A percentile compares a stretch with the other conserved stretches of the same genome.
Evolutionary conservation across 148 eudicot species (phyloP).

Genomic region (Rhododendron vialii): DNA sequence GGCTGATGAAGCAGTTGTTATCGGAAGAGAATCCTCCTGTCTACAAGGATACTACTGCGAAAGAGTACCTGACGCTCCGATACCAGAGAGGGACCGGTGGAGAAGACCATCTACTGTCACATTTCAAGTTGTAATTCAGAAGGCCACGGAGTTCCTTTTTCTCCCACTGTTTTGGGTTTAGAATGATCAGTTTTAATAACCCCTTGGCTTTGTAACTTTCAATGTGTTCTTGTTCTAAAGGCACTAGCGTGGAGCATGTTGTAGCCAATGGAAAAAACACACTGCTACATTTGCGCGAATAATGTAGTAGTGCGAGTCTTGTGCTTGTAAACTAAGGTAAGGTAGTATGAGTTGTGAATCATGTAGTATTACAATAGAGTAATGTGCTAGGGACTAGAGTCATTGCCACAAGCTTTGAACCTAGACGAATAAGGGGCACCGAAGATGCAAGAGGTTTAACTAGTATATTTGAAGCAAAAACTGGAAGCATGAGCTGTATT

Average conservation of each 20-base stretch:
- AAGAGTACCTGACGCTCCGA: background rate
- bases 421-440: too few relatives aligned
- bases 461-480: too few relatives aligned
- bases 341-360: too few relatives aligned
- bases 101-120: background rate
- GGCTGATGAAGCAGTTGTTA: background rate
- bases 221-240: background rate
- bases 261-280: background rate
- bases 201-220: background rate
- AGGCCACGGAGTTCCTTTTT: background rate
- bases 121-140: background rate
- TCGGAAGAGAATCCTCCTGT: background rate
- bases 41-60: background rate
- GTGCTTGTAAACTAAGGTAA: background rate
- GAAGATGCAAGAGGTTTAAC: too few relatives aligned
- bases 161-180: background rate
- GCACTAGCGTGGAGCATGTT: background rate
- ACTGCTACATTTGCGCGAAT: background rate
- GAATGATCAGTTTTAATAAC: background rate
- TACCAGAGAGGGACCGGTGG: background rate
- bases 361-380: too few relatives aligned
- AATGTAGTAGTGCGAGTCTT: background rate
- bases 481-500: too few relatives aligned
- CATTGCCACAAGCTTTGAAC: too few relatives aligned
- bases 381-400: too few relatives aligned